Evolutionary conservation across 345 rosid species (phyloP), one percentile per base, ranked within the genome.

Genomic region (Linum tenue): DNA sequence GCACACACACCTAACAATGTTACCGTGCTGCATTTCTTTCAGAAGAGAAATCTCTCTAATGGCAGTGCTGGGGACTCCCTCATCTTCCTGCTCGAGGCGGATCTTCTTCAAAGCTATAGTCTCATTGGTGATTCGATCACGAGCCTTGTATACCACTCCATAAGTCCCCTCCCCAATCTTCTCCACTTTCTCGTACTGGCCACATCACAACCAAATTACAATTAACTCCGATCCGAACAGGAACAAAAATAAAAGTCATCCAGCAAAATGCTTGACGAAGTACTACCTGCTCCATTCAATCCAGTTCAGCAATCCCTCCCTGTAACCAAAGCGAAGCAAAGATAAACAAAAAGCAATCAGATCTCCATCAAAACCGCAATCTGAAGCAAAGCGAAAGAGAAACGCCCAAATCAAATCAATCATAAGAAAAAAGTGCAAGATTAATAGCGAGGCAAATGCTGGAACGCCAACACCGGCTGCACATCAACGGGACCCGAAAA

Each of bases 121-220:
- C 75, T 86, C 96, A 71, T 94, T 90, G 64, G 96, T 90, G 65
- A 74, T 35, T 36, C 95, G 95, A 64, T 94, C 96, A 12, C 94
- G 84, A 65, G 99, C 99, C 82, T 94, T 94, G 68, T 94, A 94
- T 53, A 94, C 99, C 59, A 94, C 99, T 36, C 99, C 99, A 64
- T 94, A 94, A 3, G 99, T 94, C 64, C 99, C 99, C 79, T 94
- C 99, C 64, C 99, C 97, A 39, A 94, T 94, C 83, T 94, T 94
- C 83, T 88, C 99, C 59, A 94, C 97, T 76, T 94, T 94, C 90
- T 90, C 99, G 57, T 90, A 94, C 99, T 94, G 78, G 31, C 55
- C 73, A 66, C 55, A 9, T 9, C 14, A 15, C 48, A 62, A 12
- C 43, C 50, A 59, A 59, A 59, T 12, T 48, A 48, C 9, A 48